Evolutionary conservation across 768 basidiomycete genomes (phyloP), one percentile per base, ranked within the genome.

Genomic region (Agrocybe praecox): DNA sequence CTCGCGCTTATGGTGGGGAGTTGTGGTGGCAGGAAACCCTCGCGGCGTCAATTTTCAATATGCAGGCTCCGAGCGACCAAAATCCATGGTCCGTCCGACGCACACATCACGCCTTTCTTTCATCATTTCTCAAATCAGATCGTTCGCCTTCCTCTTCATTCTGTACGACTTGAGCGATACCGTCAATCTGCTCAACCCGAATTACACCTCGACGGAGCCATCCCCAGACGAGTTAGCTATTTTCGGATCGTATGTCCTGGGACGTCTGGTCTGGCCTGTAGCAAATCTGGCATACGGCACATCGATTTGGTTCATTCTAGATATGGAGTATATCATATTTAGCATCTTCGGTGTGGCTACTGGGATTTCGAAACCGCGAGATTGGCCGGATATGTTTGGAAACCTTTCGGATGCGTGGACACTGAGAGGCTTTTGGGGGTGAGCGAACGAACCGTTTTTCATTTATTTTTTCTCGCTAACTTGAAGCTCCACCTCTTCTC

Each of bases 371-470:
- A 46, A 70, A n/a, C 74, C 75, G 0, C 57, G 63, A 19, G 69
- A 72, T 26, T 81, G 79, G 78, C 76, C 76, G 1, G 67, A 65
- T 19, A 19, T 76, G 9, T 79, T 74, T 53, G 75, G 76, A 0
- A 52, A 51, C 8, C 63, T 60, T 50, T 46, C 50, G 9, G 70
- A 78, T 22, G 73, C 72, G 7, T 77, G 73, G 57, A 74, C 75
- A 1, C 52, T 80, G 14, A 70, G 74, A 17, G 66, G 67, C 6
- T 68, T 74, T 23, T 80, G 78, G 79, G 71, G 77, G 76, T 77
- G 57, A 59, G 74, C 66, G 19, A 23, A 4, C 17, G n/a, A 17
- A 17, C 19, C 14, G 15, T 51, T 34, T 12, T 19, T 33, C 44
- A n/a, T n/a, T n/a, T n/a, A n/a, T n/a, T 9, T 24, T 1, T 17